phyloP scores from a whole-genome alignment of 139 green algal genomes.

The Tetraselmis striata region DNA sequence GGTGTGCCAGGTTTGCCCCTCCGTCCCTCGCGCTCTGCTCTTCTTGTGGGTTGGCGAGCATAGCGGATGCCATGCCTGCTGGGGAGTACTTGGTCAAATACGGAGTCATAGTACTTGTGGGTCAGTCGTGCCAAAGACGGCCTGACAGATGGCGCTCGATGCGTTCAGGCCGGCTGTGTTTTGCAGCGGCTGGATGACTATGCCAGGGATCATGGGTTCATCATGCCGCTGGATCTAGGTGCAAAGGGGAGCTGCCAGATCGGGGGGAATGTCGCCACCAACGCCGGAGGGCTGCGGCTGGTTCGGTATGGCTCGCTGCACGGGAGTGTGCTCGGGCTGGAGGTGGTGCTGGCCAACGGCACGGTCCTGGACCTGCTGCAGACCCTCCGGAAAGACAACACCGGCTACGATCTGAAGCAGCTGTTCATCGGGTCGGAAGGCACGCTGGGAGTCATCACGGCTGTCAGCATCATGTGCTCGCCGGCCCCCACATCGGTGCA shows the following conservation, averaged over 20 bases:
- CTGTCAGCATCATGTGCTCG: conserved; percentile 70
- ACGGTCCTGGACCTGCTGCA: conserved; percentile 77
- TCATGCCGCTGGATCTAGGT: conserved; percentile 91
- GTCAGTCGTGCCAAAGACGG: not conserved
- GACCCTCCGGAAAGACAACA: conserved; percentile 94
- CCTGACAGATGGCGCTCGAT: not conserved
- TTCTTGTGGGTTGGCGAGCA: not conserved
- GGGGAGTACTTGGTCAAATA: no score
- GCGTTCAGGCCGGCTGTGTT: conserved; percentile 70
- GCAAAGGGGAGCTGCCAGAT: conserved; percentile 95
- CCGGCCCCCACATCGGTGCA: conserved; percentile 59
- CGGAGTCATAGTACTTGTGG: no score
- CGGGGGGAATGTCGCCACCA: conserved; percentile 95
- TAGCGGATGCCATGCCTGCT: no score
- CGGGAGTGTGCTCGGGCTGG: conserved; percentile 83
- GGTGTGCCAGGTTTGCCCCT: conserved; percentile 22
- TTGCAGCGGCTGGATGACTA: conserved; percentile 70
- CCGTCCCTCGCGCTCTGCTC: no score
- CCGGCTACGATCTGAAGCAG: conserved; percentile 96
- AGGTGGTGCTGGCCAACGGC: conserved; percentile 86
- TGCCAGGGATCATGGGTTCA: conserved; percentile 47
- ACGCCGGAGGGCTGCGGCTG: conserved; percentile 83
- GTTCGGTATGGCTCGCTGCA: conserved; percentile 91
- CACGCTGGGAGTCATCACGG: conserved; percentile 84
- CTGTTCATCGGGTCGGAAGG: conserved; percentile 96